Percentiles rank a stretch among this genome's conserved stretches.
Evolutionary conservation across 805 yeast species (phyloP).

Genomic region (Nakazawaea holstii): DNA sequence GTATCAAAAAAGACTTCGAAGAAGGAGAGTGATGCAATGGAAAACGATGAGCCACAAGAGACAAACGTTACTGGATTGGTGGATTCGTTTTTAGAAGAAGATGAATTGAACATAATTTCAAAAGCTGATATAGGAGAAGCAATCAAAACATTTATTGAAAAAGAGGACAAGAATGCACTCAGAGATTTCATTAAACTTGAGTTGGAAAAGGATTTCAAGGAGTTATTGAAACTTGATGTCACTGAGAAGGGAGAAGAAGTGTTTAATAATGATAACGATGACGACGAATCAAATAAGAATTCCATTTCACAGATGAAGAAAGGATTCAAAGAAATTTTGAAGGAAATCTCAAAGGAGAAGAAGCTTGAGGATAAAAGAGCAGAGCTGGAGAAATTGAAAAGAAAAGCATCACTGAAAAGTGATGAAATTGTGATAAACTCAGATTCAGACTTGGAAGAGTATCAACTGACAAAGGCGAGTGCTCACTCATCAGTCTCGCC

Average conservation of each 20-base stretch:
- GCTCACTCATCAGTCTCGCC: too few relatives aligned
- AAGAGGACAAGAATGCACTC: slow-evolving; percentile 69
- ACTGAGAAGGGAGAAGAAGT: slow-evolving; percentile 30
- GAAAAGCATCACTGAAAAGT: background rate
- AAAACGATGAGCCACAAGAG: slow-evolving; percentile 29
- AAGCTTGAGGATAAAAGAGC: slow-evolving; percentile 4
- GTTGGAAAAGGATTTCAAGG: slow-evolving; percentile 43
- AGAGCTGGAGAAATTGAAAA: background rate
- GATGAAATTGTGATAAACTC: background rate
- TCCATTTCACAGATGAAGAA: slow-evolving; percentile 8
- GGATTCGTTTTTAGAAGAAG: slow-evolving; percentile 53
- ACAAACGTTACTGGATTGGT: slow-evolving; percentile 60
- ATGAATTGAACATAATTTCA: slow-evolving; percentile 64
- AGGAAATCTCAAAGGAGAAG: slow-evolving; percentile 33
- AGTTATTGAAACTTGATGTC: slow-evolving; percentile 39
- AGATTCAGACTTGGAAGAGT: background rate
- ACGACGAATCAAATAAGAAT: slow-evolving; percentile 11
- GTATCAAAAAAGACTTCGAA: background rate
- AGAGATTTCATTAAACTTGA: slow-evolving; percentile 58
- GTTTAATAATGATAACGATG: slow-evolving; percentile 25
- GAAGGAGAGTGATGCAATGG: slow-evolving; percentile 9
- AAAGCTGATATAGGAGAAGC: slow-evolving; percentile 73
- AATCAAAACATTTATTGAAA: slow-evolving; percentile 65
- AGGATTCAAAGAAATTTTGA: slow-evolving; percentile 39
- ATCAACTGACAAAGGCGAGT: background rate